Base-by-base conservation (phyloP, 139 green algal genomes). In the Edaphochlamys debaryana region DNA sequence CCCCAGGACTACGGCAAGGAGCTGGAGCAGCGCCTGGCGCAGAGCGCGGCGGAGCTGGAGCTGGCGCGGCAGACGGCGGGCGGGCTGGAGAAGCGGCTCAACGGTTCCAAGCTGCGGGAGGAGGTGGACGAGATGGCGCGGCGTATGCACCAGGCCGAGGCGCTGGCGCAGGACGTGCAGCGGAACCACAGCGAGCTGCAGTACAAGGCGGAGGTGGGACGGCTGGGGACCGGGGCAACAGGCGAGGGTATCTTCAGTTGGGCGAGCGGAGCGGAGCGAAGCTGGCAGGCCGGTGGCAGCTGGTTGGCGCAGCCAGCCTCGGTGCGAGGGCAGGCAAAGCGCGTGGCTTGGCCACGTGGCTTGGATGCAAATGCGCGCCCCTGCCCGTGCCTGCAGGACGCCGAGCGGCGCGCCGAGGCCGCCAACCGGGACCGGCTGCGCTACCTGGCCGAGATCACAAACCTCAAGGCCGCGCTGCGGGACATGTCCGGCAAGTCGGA, bases 391-490 rank as follows among this genome's bases (percentile, higher is more conserved):
- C 29, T 45, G 67, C 73, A 93, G 85, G 90, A 89, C 27, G 86
- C 87, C 27, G 90, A 93, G 71, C 66, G 79, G 4, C 82, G 76
- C 27, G 71, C 87, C 22, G 72, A 84, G 60, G 66, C 86, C 23
- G 70, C 87, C 2, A 42, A 40, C 7, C 76, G 77, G 0, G 85
- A 87, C 68, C 84, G 84, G 30, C 76, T 89, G 72, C 84, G 80
- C 63, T 79, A 88, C 54, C 85, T 92, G 40, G 88, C 86, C 22
- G 88, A 93, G 48, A 87, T 94, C 69, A 92, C 89, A 27, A 92
- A 90, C 83, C 82, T 94, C 25, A 88, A 80, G 84, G 48, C 84
- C 0, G 88, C 91, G 41, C 78, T 94, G 36, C 77, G 91, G 7
- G 89, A 93, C 69, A 76, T 87, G 58, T 82, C 70, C 29, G 75